Base-by-base conservation (phyloP, 208 protist species). In the Leptomonas seymouri region DNA sequence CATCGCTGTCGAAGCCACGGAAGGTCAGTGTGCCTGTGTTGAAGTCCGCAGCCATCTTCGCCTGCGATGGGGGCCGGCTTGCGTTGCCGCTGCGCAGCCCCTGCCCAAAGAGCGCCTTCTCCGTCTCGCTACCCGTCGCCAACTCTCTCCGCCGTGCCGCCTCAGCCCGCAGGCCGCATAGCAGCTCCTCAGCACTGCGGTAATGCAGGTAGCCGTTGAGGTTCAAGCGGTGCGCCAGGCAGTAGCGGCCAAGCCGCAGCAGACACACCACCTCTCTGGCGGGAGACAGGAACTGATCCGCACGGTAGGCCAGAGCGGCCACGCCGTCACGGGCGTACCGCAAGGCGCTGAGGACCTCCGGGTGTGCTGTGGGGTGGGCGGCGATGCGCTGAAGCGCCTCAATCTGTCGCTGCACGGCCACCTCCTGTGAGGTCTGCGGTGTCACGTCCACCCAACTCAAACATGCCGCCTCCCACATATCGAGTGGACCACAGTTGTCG, bases 1-100 rank as follows among this genome's bases (percentile, higher is more conserved):
- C 71, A 60, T 81, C 74, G 64, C 82, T 60, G 36, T 68, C 80
- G 67, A 93, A 93, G 1, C 82, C 84, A 28, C 75, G 69, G 63
- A 96, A 94, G 18, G 64, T 72, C 25, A 96, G 71, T 3, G 89
- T 94, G 30, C 91, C 91, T 14, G 86, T 87, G 67, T 86, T 84
- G 74, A 83, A 89, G 66, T 96, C 81, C 2, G 81, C 88, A 18
- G 82, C 42, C 67, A 93, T 88, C 21, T 74, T 70, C 15, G 84
- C 15, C 4, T 21, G 28, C 25, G 63, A 54, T 5, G 58, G 50
- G 4, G 55, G 53, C 9, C 34, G 53, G 14, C 30, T 45, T 25
- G 27, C n/a, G 9, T 1, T 41, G 18, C 62, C 62, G 16, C 41
- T 39, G n/a, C 28, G 18, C 28, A 28, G 20, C 0, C 41, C 25